Evolutionary conservation across 179 eudicot species (phyloP), one percentile per base, ranked within the genome.

Genomic region (Gypsophila paniculata): DNA sequence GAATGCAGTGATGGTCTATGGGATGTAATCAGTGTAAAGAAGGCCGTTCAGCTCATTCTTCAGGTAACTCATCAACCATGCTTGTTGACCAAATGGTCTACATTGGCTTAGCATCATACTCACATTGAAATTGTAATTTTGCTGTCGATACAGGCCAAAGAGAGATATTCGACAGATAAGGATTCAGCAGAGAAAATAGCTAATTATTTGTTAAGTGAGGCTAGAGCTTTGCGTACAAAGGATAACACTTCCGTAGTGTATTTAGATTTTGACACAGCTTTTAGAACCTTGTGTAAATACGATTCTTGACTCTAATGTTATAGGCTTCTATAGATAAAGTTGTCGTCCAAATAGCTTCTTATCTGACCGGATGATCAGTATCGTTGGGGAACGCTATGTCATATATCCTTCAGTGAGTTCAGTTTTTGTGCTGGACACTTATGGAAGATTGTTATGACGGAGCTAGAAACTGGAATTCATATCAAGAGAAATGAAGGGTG

Each of bases 191-290:
- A 90, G 77, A 87, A 81, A 83, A 79, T 92, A 39, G 99, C 97
- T 4, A 82, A 81, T 38, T 23, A 59, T 69, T 82, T 95, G 88
- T 73, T 95, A 84, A 84, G 73, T 17, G 97, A 92, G 84, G 99
- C 99, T 66, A 87, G 87, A 82, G 70, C 85, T 68, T 82, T 80
- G 79, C 91, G 96, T 64, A 92, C 99, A 23, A 95, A 90, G 84
- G 99, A 95, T 74, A 95, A 95, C 70, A 95, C 97, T 26, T 88
- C 99, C 29, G 72, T 95, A 76, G 82, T 95, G 76, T 92, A 82
- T 77, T 77, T 95, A 79, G 96, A 95, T 83, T 92, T 92, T 73
- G 91, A 86, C 61, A 77, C 29, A 38, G 76, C 76, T 74, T 69
- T 76, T 67, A 82, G 86, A 80, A 84, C 65, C 76, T 26, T 64